Evolutionary conservation across 352 stramenopile species (phyloP).

Genomic region (Phytophthora idaei): DNA sequence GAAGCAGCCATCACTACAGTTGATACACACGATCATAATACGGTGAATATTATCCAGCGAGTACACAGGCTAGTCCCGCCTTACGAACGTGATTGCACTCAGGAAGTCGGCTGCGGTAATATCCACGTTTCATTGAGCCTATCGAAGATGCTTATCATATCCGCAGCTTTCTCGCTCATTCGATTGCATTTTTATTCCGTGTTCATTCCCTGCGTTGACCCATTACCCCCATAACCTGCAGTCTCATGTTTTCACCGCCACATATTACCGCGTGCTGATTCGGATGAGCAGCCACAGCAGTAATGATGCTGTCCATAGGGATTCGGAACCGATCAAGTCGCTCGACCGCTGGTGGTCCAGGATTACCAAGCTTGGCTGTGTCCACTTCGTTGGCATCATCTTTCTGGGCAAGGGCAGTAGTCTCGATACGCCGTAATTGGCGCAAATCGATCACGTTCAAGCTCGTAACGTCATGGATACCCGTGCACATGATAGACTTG

Average conservation of each 20-base stretch:
- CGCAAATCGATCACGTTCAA: constrained; percentile 63
- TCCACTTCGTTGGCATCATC: not conserved
- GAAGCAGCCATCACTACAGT: no score
- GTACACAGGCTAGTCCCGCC: no score
- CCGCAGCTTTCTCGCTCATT: not conserved
- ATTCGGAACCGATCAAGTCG: constrained; percentile 59
- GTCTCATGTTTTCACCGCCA: constrained; percentile 46
- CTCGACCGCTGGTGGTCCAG: constrained; percentile 26
- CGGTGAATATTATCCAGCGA: no score
- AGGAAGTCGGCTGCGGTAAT: no score
- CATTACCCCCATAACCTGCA: constrained; percentile 39
- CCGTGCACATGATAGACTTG: constrained; percentile 56
- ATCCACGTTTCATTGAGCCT: not conserved
- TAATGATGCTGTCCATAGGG: constrained; percentile 47
- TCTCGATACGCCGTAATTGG: constrained; percentile 31
- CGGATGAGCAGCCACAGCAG: constrained; percentile 51
- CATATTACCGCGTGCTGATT: constrained; percentile 53
- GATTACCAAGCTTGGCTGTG: not conserved
- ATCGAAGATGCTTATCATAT: not conserved
- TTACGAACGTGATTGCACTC: no score
- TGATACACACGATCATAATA: no score
- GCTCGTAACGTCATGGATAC: constrained; percentile 40
- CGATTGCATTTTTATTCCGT: no score
- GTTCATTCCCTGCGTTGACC: constrained; percentile 7
- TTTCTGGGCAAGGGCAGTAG: not conserved